Evolutionary conservation across 495 filamentous ascomycete species (phyloP), one percentile per base, ranked within the genome.

Genomic region (Xylaria cubensis): DNA sequence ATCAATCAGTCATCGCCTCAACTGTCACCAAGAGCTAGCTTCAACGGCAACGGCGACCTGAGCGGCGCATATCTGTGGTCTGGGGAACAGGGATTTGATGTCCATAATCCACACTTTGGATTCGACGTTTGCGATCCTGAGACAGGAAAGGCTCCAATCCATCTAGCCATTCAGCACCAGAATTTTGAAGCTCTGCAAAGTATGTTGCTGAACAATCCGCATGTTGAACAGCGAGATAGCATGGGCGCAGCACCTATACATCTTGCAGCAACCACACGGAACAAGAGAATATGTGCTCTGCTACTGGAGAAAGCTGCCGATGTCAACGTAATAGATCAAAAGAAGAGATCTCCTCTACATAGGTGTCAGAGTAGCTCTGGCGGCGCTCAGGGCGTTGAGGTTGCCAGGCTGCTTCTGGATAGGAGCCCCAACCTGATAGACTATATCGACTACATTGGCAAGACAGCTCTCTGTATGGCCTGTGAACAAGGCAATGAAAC

Each of bases 291-390:
- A 2, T 73, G 85, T 39, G 81, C 83, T 73, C 80, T 87, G 59
- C 79, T 84, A 1, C 70, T 82, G 41, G 83, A 85, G 64, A 83
- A 87, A 81, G 73, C 81, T 42, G 82, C 81, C 17, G 79, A 86
- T 79, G 80, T 85, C 66, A 76, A 78, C 63, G 77, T 75, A 34
- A 76, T 86, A 51, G 85, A 84, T 73, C 74, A 81, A 44, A 74
- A 82, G 50, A 81, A 80, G n/a, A 79, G 75, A 74, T 75, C 77
- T 17, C 73, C 75, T 12, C 53, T 79, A 7, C 77, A 79, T 61
- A 68, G 67, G 17, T 79, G 77, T 32, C 77, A 79, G 34, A 61
- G 73, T n/a, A 50, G 42, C 0, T 64, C 64, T 12, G 67, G 70
- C 13, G 77, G 75, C 12, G 44, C 74, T 29, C 21, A 50, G 42